Evolutionary conservation across 2,329 filamentous ascomycete species (phyloP).

Genomic region (Exophiala bonariae): DNA sequence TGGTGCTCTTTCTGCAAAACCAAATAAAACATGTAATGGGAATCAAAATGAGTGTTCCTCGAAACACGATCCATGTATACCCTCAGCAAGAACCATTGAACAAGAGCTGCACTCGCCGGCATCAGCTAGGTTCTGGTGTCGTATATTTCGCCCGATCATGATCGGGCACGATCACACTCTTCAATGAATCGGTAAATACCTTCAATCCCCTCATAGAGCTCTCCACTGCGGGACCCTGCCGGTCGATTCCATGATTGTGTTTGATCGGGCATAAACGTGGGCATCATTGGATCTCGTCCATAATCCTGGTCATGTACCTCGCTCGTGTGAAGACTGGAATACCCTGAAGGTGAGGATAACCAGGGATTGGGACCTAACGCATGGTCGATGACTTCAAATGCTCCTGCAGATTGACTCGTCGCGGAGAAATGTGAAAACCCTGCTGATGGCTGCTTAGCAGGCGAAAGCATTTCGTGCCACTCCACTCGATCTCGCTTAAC

Average conservation of each 20-base stretch:
- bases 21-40: constrained; percentile 1
- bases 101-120: constrained; percentile 14
- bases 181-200: constrained; percentile 67
- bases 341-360: constrained; percentile 54
- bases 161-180: constrained; percentile 56
- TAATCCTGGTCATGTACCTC: constrained; percentile 38
- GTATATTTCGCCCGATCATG: constrained; percentile 3
- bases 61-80: constrained; percentile 1
- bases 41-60: background rate
- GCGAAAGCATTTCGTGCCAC: constrained; percentile 60
- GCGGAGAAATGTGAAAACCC: constrained; percentile 29
- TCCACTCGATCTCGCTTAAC: constrained; percentile 47
- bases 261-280: constrained; percentile 26
- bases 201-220: constrained; percentile 59
- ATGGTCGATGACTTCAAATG: constrained; percentile 29
- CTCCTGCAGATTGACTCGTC: constrained; percentile 24
- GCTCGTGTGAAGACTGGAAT: constrained; percentile 59
- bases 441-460: constrained; percentile 28
- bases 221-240: constrained; percentile 27
- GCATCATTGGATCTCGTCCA: constrained; percentile 30
- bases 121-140: constrained; percentile 3
- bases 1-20: constrained; percentile 19
- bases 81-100: background rate
- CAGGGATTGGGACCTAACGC: constrained; percentile 54
- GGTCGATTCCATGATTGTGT: constrained; percentile 1